Evolutionary conservation across 495 filamentous ascomycete genomes (phyloP).

Genomic region (Podospora pseudopauciseta): DNA sequence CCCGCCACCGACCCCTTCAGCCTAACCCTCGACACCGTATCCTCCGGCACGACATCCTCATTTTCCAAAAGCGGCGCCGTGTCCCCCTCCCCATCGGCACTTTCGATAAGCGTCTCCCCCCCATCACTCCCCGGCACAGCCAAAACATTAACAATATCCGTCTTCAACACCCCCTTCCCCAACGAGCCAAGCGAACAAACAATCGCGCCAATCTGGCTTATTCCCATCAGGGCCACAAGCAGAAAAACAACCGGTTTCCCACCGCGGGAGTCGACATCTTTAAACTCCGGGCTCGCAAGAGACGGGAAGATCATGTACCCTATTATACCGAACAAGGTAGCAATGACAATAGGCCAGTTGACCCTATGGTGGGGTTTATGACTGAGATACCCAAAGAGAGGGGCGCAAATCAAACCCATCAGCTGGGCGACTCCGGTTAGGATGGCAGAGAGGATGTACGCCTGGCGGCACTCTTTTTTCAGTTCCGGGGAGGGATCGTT

Average conservation of each 20-base stretch:
- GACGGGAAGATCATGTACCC: conserved; percentile 72
- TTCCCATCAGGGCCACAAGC: conserved; percentile 73
- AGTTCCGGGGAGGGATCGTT: conserved; percentile 60
- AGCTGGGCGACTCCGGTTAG: conserved; percentile 87
- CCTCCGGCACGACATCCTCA: conserved; percentile 15
- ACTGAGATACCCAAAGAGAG: conserved; percentile 77
- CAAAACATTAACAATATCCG: conserved; percentile 34
- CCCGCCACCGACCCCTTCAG: conserved; percentile 93
- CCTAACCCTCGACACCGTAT: conserved; percentile 45
- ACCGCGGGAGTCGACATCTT: conserved; percentile 51
- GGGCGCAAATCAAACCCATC: conserved; percentile 77
- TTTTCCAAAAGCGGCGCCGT: conserved; percentile 35
- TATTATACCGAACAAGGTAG: conserved; percentile 65
- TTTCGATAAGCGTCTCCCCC: conserved; percentile 29
- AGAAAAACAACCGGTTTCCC: conserved; percentile 66
- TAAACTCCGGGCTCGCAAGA: conserved; percentile 66
- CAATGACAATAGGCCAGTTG: conserved; percentile 69
- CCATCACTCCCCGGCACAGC: conserved; percentile 16
- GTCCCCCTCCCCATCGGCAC: conserved; percentile 23
- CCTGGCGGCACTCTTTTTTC: conserved; percentile 73
- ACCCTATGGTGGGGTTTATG: conserved; percentile 51
- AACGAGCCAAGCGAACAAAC: conserved; percentile 87
- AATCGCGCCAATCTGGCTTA: conserved; percentile 92
- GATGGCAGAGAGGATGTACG: conserved; percentile 79
- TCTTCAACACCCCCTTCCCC: conserved; percentile 69